Conservation (phyloP, 2,329 filamentous ascomycete genomes). For the Calycina herbarum region DNA sequence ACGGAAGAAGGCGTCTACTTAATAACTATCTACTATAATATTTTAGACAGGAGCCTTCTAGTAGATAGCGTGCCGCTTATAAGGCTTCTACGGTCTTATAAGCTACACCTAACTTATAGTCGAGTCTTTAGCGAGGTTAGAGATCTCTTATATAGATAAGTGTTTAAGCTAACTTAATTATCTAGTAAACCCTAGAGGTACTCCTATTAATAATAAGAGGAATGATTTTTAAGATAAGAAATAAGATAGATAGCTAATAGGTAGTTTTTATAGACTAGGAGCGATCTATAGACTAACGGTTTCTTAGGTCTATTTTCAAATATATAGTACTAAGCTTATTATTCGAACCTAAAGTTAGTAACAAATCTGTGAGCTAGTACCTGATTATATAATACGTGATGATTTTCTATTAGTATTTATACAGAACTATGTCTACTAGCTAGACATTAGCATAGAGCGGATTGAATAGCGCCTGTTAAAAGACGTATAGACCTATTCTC, state of each 20-base stretch:
- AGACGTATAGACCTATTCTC: constrained; percentile 34
- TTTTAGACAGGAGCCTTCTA: constrained; percentile 52
- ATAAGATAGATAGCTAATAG: constrained; percentile 31
- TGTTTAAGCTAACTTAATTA: neutral
- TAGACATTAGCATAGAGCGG: constrained; percentile 1
- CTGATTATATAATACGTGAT: constrained; percentile 9
- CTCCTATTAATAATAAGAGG: constrained; percentile 38
- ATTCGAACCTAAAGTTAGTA: constrained; percentile 26
- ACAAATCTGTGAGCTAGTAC: constrained; percentile 23
- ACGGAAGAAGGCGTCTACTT: constrained; percentile 1
- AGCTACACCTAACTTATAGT: constrained; percentile 28
- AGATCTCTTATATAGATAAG: constrained; percentile 6
- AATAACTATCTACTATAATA: constrained; percentile 23
- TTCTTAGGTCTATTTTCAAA: constrained; percentile 38
- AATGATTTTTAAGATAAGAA: constrained; percentile 40
- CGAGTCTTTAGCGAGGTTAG: constrained; percentile 25
- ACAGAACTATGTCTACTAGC: constrained; percentile 25
- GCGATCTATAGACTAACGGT: neutral
- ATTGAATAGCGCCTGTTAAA: constrained; percentile 29
- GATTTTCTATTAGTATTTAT: constrained; percentile 23
- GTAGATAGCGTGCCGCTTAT: constrained; percentile 51
- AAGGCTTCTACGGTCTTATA: constrained; percentile 48
- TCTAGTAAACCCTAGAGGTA: constrained; percentile 34
- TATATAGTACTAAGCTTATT: constrained; percentile 34
- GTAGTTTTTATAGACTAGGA: constrained; percentile 27